Evolutionary conservation across 2,329 filamentous ascomycete genomes (phyloP).

Genomic region (Exserohilum turcica): DNA sequence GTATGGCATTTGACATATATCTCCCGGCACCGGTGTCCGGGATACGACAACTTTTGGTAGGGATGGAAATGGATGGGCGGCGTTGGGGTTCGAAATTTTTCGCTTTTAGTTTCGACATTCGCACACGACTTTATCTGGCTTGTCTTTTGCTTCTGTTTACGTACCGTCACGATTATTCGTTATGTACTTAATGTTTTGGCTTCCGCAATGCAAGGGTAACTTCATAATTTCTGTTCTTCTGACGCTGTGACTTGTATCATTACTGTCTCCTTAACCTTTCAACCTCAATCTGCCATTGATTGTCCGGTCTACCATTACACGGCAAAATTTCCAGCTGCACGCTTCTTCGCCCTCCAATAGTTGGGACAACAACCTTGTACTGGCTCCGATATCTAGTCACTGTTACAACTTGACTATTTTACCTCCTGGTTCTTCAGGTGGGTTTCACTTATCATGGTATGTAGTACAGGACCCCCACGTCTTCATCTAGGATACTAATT

Average conservation of each 20-base stretch:
- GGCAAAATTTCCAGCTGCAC: background rate
- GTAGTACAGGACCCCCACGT: background rate
- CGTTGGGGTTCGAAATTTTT: constrained; percentile 1
- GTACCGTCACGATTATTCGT: constrained; percentile 9
- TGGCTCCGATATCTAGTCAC: too few species aligned
- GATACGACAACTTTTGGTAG: background rate
- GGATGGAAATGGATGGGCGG: background rate
- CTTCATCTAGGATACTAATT: background rate
- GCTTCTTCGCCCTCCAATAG: background rate
- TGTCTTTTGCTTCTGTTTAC: constrained; percentile 10
- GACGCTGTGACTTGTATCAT: background rate
- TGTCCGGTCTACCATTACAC: background rate
- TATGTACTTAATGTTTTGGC: constrained; percentile 16
- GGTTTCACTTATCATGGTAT: too few species aligned
- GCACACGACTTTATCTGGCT: constrained; percentile 7
- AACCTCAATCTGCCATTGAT: too few species aligned
- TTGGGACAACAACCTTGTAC: background rate
- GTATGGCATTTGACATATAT: constrained; percentile 17
- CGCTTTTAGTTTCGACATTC: constrained; percentile 3
- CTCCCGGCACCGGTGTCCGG: background rate
- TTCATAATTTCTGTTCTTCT: constrained; percentile 8
- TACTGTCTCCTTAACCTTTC: background rate
- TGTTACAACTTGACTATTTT: too few species aligned
- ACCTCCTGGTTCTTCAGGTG: too few species aligned
- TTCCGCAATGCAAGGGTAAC: constrained; percentile 24